phyloP scores from a whole-genome alignment of 2,329 filamentous ascomycete genomes.

The Hypoxylon sp. region DNA sequence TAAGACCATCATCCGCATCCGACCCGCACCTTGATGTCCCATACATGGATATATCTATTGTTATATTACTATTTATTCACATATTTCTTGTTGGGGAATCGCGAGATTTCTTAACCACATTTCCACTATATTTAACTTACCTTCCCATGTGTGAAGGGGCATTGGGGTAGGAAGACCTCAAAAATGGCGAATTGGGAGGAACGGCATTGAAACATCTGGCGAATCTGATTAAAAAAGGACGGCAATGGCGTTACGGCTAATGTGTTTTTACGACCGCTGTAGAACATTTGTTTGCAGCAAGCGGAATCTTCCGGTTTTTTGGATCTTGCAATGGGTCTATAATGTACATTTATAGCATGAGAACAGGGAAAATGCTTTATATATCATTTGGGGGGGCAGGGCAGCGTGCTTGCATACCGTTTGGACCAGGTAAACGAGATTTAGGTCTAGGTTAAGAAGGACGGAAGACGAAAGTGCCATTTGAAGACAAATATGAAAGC shows the following conservation, averaged over 20 bases:
- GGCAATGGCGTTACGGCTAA: conserved; percentile 36
- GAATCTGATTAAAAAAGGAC: conserved; percentile 26
- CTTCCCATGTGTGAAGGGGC: conserved; percentile 10
- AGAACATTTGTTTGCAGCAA: conserved; percentile 7
- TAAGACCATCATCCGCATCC: background rate
- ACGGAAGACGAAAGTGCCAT: background rate
- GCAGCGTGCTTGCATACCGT: conserved; percentile 4
- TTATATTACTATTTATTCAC: conserved; percentile 14
- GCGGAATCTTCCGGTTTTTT: conserved; percentile 15
- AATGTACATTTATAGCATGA: conserved; percentile 18
- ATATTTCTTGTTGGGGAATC: conserved; percentile 1
- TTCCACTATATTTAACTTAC: background rate
- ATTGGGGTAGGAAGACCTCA: conserved; percentile 4
- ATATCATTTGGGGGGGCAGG: background rate
- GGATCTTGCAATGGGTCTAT: conserved; percentile 12
- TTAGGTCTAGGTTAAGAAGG: conserved; percentile 7
- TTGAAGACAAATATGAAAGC: conserved; percentile 13
- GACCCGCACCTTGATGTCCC: conserved; percentile 3
- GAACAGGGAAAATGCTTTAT: conserved; percentile 13
- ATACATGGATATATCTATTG: conserved; percentile 10
- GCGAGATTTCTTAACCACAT: conserved; percentile 1
- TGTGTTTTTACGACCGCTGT: conserved; percentile 22
- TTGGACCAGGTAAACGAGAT: conserved; percentile 20
- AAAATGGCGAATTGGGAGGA: conserved; percentile 28
- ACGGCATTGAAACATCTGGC: conserved; percentile 22